Evolutionary conservation across 1,139 yeast species (phyloP), one percentile per base, ranked within the genome.

Genomic region (Blastobotrys indianensis): DNA sequence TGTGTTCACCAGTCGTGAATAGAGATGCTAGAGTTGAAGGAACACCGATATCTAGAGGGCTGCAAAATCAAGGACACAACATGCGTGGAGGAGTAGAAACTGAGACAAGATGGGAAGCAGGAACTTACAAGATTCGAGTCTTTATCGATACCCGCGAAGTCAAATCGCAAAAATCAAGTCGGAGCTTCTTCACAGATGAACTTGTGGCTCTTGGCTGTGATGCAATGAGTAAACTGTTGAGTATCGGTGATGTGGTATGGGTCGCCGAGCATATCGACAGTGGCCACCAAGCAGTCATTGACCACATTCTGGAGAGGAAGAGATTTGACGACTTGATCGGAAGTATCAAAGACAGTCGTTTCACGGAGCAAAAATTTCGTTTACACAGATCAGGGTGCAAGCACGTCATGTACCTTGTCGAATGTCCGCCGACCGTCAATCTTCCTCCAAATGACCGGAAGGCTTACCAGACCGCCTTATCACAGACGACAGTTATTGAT

Each of bases 211-310:
- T 73, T 23, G 80, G 80, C 0, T 68, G 85, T 1, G 64, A 67
- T 3, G 72, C 79, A 44, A 82, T 77, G 17, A 76, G 76, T 0
- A 65, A 77, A 42, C 70, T 84, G 1, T 68, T 94, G 34, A 69
- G 94, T 0, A 78, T 90, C 1, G 97, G 98, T 1, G 99, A 94
- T 68, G 80, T 83, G 1, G 56, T 85, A 8, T 94, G 98, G 98
- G 73, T 88, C 2, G 98, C 97, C 0, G 74, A 74, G 49, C 76
- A 88, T 58, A 74, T 68, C 44, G 57, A 51, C 0, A 77, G 85
- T 0, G 73, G 76, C 1, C 28, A 41, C 8, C 74, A 75, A 48
- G 88, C 82, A 2, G 82, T 86, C 0, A 65, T 94, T 16, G 86
- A 90, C 59, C 81, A 77, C 52, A 82, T 92, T 25, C 75, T 94